A percentile compares a stretch with the other conserved stretches of the same genome.
Evolutionary conservation across 148 eudicot species (phyloP).

Genomic region (Vaccinium myrtillus): DNA sequence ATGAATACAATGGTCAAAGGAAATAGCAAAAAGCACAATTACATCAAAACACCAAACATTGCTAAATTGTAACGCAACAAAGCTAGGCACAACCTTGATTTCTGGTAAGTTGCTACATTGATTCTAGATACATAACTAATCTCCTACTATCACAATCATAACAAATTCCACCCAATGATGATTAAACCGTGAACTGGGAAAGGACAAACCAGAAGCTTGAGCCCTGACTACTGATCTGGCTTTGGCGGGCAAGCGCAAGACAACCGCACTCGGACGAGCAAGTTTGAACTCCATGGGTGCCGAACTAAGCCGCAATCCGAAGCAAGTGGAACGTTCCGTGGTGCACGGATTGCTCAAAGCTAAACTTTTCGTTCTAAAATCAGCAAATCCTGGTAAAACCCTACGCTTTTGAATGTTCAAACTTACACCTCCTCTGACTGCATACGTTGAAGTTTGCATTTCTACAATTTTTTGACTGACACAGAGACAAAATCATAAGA

Average conservation of each 20-base stretch:
- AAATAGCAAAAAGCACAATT: background rate
- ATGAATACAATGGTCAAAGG: background rate
- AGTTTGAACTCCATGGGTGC: conserved; percentile 49
- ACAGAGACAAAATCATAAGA: background rate
- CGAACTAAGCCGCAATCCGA: conserved; percentile 32
- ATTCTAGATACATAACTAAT: background rate
- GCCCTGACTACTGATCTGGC: conserved; percentile 58
- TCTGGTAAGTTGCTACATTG: background rate
- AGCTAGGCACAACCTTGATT: background rate
- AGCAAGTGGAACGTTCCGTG: conserved; percentile 21
- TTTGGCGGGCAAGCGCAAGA: conserved; percentile 48
- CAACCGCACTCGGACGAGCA: conserved; percentile 29
- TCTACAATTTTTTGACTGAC: conserved; percentile 11
- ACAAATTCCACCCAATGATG: background rate
- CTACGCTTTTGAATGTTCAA: conserved; percentile 34
- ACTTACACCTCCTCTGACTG: conserved; percentile 38
- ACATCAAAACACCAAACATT: background rate
- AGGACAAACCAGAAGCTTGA: conserved; percentile 55
- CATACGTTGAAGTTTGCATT: conserved; percentile 49
- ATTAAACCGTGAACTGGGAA: background rate
- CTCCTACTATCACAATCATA: background rate
- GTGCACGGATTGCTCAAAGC: background rate
- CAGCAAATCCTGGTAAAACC: conserved; percentile 26
- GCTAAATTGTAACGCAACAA: background rate
- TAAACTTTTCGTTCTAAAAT: conserved; percentile 23